phyloP scores from a whole-genome alignment of 805 yeast species.

The Kuraishia capsulata region DNA sequence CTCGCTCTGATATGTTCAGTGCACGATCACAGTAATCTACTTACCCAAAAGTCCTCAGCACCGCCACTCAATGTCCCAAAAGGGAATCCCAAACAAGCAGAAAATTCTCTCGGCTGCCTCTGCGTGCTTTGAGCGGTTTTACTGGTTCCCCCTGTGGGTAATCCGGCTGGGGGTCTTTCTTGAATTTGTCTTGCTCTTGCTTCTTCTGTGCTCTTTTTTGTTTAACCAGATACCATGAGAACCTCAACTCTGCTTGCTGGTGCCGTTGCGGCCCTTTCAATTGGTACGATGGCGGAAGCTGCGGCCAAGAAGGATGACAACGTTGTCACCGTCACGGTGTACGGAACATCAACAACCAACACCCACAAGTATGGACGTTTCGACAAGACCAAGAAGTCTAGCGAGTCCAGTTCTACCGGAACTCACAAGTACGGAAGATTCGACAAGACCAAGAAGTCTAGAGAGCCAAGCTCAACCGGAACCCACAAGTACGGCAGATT shows the following conservation, averaged over 20 bases:
- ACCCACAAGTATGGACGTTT: slow-evolving; percentile 53
- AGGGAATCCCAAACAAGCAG: no score
- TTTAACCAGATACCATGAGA: slow-evolving; percentile 24
- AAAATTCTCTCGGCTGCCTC: no score
- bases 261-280: slow-evolving; percentile 24
- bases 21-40: no score
- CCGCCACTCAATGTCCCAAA: no score
- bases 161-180: no score
- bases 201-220: not conserved
- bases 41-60: no score
- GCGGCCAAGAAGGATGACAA: slow-evolving; percentile 17
- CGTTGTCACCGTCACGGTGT: slow-evolving; percentile 24
- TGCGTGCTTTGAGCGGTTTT: no score
- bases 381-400: slow-evolving; percentile 30
- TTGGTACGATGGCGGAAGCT: slow-evolving; percentile 25
- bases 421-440: slow-evolving; percentile 41
- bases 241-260: slow-evolving; percentile 23
- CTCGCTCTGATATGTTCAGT: no score
- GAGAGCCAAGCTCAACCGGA: slow-evolving; percentile 24
- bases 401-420: slow-evolving; percentile 20
- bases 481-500: slow-evolving; percentile 34
- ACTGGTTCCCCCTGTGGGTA: no score
- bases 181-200: no score
- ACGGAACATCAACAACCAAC: slow-evolving; percentile 20
- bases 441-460: slow-evolving; percentile 32